Percentiles rank a stretch among this genome's conserved stretches.
Evolutionary conservation across 495 filamentous ascomycete genomes (phyloP).

Genomic region (Cenococcum geophilum): DNA sequence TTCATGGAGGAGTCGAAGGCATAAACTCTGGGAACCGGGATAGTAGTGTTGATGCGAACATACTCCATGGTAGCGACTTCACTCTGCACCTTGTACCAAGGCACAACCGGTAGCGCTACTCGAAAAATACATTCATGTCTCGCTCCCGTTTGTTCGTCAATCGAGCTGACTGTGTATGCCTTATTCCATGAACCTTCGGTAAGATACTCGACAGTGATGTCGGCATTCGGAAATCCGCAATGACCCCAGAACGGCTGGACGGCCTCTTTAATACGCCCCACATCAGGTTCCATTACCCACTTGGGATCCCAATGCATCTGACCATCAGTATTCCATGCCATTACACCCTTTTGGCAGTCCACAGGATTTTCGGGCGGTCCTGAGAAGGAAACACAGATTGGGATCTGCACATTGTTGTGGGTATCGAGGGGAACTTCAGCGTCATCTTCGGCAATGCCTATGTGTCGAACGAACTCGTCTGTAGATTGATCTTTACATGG

Average conservation of each 20-base stretch:
- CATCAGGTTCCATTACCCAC: background rate
- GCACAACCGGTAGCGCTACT: constrained; percentile 50
- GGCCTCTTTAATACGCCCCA: background rate
- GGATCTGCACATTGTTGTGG: background rate
- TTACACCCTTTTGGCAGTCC: background rate
- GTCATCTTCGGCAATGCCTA: no score
- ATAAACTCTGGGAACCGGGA: constrained; percentile 49
- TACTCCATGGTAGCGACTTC: constrained; percentile 52
- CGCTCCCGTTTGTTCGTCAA: background rate
- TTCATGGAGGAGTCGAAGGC: constrained; percentile 43
- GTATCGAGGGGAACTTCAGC: no score
- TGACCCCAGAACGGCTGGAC: background rate
- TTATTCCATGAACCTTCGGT: background rate
- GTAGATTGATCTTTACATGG: no score
- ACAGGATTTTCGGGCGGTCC: background rate
- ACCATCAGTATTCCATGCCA: background rate
- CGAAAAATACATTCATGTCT: constrained; percentile 43
- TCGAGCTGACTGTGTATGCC: constrained; percentile 4
- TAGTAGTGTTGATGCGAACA: constrained; percentile 41
- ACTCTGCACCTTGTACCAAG: constrained; percentile 46
- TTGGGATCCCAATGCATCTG: background rate
- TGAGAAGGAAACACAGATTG: background rate
- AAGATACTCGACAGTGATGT: background rate
- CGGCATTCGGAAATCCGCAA: background rate
- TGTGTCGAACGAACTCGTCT: no score